Evolutionary conservation across 768 basidiomycete species (phyloP).

Genomic region (Mycena maculata): DNA sequence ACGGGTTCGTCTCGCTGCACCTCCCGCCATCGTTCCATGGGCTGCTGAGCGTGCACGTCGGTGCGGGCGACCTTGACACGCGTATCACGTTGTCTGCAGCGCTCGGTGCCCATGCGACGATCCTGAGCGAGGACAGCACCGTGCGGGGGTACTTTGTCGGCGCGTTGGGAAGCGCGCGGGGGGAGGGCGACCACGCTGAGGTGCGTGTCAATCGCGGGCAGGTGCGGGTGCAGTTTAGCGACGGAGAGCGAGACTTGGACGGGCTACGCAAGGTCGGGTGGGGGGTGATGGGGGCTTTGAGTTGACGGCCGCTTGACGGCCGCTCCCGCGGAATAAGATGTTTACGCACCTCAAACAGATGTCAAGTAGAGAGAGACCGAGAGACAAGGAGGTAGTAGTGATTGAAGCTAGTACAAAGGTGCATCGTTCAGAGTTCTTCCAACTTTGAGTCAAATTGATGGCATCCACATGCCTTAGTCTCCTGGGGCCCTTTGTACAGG

Average conservation of each 20-base stretch:
- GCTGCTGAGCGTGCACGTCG: slow-evolving; percentile 49
- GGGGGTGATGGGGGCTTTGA: slow-evolving; percentile 32
- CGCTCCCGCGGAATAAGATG: too few relatives aligned
- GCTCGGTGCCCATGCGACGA: slow-evolving; percentile 42
- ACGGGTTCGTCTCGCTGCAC: slow-evolving; percentile 49
- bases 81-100: slow-evolving; percentile 49
- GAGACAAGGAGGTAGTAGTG: too few relatives aligned
- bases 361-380: too few relatives aligned
- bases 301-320: too few relatives aligned
- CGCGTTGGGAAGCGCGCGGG: slow-evolving; percentile 40
- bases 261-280: slow-evolving; percentile 36
- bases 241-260: slow-evolving; percentile 38
- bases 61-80: slow-evolving; percentile 49
- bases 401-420: too few relatives aligned
- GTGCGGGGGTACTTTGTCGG: slow-evolving; percentile 51
- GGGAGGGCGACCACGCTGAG: slow-evolving; percentile 43
- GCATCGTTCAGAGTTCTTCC: too few relatives aligned
- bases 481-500: too few relatives aligned
- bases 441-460: too few relatives aligned
- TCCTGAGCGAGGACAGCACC: slow-evolving; percentile 49
- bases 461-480: too few relatives aligned
- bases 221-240: slow-evolving; percentile 41
- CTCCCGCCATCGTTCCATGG: slow-evolving; percentile 59
- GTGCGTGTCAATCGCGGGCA: slow-evolving; percentile 36
- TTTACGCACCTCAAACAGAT: too few relatives aligned